These are phyloP conservation scores for Pseudopithomyces chartarum DNA, from an alignment of 2,329 filamentous ascomycete genomes.

Conservation along the genomic window DNA sequence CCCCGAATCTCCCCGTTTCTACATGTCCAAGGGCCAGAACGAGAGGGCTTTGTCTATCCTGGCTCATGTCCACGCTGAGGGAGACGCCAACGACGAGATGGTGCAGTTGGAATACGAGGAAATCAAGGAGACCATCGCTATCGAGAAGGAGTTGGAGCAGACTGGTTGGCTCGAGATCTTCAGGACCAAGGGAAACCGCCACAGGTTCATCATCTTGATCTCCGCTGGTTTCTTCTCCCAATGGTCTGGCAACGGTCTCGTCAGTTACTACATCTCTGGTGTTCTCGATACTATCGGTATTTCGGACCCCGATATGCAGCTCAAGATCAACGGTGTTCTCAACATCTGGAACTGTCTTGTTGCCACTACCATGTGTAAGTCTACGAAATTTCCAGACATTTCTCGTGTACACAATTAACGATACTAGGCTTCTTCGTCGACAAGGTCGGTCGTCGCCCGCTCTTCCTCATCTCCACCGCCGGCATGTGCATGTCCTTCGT, in stretches of 20 bases:
- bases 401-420: background rate
- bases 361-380: constrained; percentile 48
- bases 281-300: constrained; percentile 45
- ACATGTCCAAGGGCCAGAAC: constrained; percentile 64
- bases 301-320: constrained; percentile 39
- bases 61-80: constrained; percentile 66
- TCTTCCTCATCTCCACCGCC: constrained; percentile 55
- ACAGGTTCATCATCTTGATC: constrained; percentile 59
- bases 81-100: constrained; percentile 46
- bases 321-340: constrained; percentile 52
- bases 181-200: constrained; percentile 58
- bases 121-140: constrained; percentile 54
- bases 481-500: constrained; percentile 44
- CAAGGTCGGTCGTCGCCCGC: constrained; percentile 60
- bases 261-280: constrained; percentile 50
- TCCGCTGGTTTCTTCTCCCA: constrained; percentile 62
- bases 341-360: constrained; percentile 66
- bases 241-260: constrained; percentile 42
- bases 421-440: constrained; percentile 52
- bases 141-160: constrained; percentile 55
- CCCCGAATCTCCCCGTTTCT: constrained; percentile 67
- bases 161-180: constrained; percentile 52
- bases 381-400: background rate
- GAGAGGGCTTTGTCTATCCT: constrained; percentile 64
- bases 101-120: constrained; percentile 57